Evolutionary conservation across 768 basidiomycete species (phyloP), one percentile per base, ranked within the genome.

Genomic region (Erythrobasidium yunnanense): DNA sequence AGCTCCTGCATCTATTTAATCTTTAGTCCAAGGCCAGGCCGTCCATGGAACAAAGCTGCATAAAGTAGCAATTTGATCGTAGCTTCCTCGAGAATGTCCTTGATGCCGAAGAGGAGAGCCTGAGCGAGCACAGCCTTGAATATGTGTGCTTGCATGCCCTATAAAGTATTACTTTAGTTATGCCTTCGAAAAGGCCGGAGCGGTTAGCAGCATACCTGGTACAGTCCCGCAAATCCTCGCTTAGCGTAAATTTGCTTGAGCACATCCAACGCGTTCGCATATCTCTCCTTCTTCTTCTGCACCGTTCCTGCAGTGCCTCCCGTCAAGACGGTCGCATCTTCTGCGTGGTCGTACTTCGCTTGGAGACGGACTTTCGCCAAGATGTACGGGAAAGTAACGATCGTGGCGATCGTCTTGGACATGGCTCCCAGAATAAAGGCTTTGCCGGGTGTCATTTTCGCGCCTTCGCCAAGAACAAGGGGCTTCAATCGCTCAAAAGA

Each of bases 91-190:
- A 99, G 92, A 73, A 91, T 88, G 73, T 96, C 93, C 77, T 99
- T 99, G 69, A 90, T 88, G 79, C 93, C 87, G 80, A 99, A 99
- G 57, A 97, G 78, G 69, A 99, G 80, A 1, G 91, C 93, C 76
- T 99, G 95, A 6, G 90, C 88, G 15, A 99, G 78, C 13, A 96
- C 92, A 0, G 93, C 95, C 76, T 99, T 99, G 55, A 84, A 81
- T 65, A 97, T 91, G 76, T 99, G 95, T 0, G 95, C 92, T 70
- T 86, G 81, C 87, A 99, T 92, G 11, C 95, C 95, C 86, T 92
- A 76, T 51, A 67, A 52, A 45, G 8, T 38, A n/a, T 63, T 30
- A 23, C 15, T 17, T 23, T 15, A 29, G 23, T 22, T 13, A 8
- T 23, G 15, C 13, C 32, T 35, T 13, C 42, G 38, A 8, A 38